A percentile compares a stretch with the other conserved stretches of the same genome.
Conservation (phyloP, 2,329 filamentous ascomycete species). For the Gaeumannomyces tritici region DNA sequence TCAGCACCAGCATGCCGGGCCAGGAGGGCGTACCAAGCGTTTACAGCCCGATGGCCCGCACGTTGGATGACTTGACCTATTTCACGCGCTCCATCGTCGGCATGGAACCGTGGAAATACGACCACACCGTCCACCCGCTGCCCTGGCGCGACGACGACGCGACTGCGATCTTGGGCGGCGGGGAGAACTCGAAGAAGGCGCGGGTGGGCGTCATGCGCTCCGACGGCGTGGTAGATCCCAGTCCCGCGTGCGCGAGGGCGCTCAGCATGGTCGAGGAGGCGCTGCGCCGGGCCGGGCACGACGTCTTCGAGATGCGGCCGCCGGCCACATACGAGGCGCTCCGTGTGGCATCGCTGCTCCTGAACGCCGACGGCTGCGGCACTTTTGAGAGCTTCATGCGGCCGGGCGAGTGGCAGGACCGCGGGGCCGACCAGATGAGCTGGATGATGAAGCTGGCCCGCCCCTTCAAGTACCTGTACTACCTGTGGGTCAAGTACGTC, state of each 20-base stretch:
- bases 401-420: conserved; percentile 69
- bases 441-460: conserved; percentile 64
- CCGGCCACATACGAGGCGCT: conserved; percentile 69
- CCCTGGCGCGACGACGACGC: conserved; percentile 60
- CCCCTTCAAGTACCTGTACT: conserved; percentile 75
- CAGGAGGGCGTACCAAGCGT: conserved; percentile 86
- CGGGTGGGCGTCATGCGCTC: conserved; percentile 69
- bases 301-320: conserved; percentile 53
- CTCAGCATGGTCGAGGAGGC: conserved; percentile 61
- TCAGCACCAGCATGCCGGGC: conserved; percentile 81
- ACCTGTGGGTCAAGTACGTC: conserved; percentile 81
- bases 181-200: conserved; percentile 46
- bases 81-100: conserved; percentile 70
- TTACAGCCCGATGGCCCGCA: conserved; percentile 87
- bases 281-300: conserved; percentile 63
- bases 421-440: conserved; percentile 65
- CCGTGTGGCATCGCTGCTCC: conserved; percentile 65
- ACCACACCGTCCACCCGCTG: conserved; percentile 78
- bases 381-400: conserved; percentile 72
- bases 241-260: conserved; percentile 73
- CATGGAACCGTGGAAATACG: conserved; percentile 84
- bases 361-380: conserved; percentile 75
- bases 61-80: conserved; percentile 71
- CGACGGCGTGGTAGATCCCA: conserved; percentile 76
- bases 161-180: conserved; percentile 34